phyloP scores from a whole-genome alignment of 495 filamentous ascomycete species.

The Evernia prunastri region DNA sequence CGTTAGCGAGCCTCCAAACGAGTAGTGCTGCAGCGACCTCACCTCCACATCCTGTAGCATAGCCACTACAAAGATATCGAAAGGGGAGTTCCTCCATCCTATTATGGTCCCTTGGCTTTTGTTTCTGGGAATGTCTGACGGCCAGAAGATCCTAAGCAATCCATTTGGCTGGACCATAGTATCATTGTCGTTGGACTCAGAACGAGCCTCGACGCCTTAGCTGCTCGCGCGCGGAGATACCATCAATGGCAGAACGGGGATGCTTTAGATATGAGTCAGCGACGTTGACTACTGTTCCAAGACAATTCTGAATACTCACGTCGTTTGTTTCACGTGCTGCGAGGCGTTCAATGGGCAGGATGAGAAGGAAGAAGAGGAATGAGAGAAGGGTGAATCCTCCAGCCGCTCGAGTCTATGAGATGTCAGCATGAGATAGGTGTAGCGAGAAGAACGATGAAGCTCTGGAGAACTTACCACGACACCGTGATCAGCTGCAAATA shows the following conservation, averaged over 20 bases:
- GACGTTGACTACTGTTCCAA: neutral
- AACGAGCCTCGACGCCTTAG: slow-evolving; percentile 90
- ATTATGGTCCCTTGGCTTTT: slow-evolving; percentile 77
- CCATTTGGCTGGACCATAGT: slow-evolving; percentile 77
- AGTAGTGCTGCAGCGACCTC: slow-evolving; percentile 23
- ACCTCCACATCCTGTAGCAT: slow-evolving; percentile 91
- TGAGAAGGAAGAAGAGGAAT: slow-evolving; percentile 67
- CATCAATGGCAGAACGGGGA: slow-evolving; percentile 70
- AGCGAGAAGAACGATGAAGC: neutral
- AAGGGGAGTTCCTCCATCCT: slow-evolving; percentile 88
- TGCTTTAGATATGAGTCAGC: slow-evolving; percentile 50
- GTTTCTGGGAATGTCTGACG: slow-evolving; percentile 70
- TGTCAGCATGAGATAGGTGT: neutral
- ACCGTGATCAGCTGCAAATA: slow-evolving; percentile 97
- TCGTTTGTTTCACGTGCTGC: slow-evolving; percentile 60
- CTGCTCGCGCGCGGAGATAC: slow-evolving; percentile 93
- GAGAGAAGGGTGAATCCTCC: slow-evolving; percentile 72
- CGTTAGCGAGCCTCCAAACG: slow-evolving; percentile 3
- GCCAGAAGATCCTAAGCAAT: slow-evolving; percentile 97
- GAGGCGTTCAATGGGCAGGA: slow-evolving; percentile 65
- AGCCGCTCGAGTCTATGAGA: slow-evolving; percentile 53
- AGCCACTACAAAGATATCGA: slow-evolving; percentile 84
- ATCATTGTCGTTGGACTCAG: slow-evolving; percentile 68
- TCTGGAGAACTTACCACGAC: slow-evolving; percentile 71
- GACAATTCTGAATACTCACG: slow-evolving; percentile 38